A percentile compares a stretch with the other conserved stretches of the same genome.
phyloP scores from a whole-genome alignment of 805 yeast genomes.

The Yamadazyma kitorensis region DNA sequence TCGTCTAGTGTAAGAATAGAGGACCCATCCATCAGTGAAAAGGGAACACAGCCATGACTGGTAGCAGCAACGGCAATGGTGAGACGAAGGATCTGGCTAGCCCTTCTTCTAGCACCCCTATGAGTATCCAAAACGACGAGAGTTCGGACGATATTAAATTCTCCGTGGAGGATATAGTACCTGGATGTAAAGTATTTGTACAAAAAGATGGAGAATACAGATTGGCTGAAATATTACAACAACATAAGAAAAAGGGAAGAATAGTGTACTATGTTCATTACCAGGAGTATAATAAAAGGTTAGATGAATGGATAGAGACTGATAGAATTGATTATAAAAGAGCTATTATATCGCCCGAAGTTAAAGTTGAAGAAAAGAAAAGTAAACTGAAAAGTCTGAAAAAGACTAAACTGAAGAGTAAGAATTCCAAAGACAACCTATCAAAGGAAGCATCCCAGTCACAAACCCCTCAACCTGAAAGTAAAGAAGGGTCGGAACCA shows the following conservation, averaged over 20 bases:
- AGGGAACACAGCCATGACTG: conserved; percentile 6
- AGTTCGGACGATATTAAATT: conserved; percentile 15
- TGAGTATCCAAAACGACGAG: conserved; percentile 7
- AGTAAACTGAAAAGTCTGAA: conserved; percentile 25
- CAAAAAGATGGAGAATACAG: conserved; percentile 77
- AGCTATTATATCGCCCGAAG: conserved; percentile 70
- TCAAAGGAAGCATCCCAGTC: conserved; percentile 13
- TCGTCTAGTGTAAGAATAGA: neutral
- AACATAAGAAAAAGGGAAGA: conserved; percentile 70
- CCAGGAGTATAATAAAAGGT: conserved; percentile 89
- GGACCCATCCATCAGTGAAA: too few species aligned
- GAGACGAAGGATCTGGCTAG: conserved; percentile 1
- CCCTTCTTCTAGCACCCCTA: conserved; percentile 8
- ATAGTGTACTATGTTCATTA: conserved; percentile 89
- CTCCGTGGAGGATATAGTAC: conserved; percentile 48
- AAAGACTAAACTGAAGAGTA: conserved; percentile 20
- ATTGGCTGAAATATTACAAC: conserved; percentile 80
- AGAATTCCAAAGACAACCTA: conserved; percentile 28
- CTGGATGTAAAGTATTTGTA: conserved; percentile 83
- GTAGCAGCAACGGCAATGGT: too few species aligned
- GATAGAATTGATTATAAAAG: conserved; percentile 69
- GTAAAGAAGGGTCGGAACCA: conserved; percentile 25
- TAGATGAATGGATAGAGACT: conserved; percentile 89
- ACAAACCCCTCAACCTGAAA: conserved; percentile 25
- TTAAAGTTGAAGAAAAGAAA: conserved; percentile 46